Percentiles rank a stretch among this genome's conserved stretches.
phyloP scores from a whole-genome alignment of 75 land plant species.

The Pinus albicaulis region DNA sequence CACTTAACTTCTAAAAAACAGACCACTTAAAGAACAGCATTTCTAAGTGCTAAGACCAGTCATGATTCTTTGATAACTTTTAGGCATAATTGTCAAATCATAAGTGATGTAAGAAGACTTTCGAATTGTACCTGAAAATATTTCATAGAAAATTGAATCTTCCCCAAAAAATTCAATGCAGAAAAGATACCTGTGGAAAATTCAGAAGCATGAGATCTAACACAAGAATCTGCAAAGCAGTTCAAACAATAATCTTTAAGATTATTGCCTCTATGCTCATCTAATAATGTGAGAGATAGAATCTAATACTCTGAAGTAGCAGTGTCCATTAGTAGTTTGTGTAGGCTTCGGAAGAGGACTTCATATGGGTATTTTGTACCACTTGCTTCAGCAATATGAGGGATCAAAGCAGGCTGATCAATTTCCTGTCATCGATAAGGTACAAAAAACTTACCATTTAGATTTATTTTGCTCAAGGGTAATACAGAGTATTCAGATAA shows the following conservation, averaged over 20 bases:
- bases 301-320: constrained; percentile 90
- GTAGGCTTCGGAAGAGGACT: constrained; percentile 97
- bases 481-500: no score
- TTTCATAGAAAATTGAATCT: constrained; percentile 89
- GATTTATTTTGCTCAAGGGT: background rate
- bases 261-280: background rate
- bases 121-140: constrained; percentile 76
- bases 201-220: constrained; percentile 1
- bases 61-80: no score
- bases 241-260: background rate
- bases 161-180: constrained; percentile 96
- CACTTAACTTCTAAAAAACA: background rate
- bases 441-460: background rate
- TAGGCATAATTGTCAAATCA: background rate
- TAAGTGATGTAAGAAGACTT: background rate
- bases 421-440: constrained; percentile 66
- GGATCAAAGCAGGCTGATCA: constrained; percentile 97
- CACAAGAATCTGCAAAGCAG: background rate
- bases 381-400: constrained; percentile 99
- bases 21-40: no score
- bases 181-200: constrained; percentile 80
- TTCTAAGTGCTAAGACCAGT: no score
- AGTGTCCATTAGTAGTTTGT: constrained; percentile 98
- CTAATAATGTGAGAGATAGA: constrained; percentile 11
- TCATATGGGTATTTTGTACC: constrained; percentile 95